These are phyloP conservation scores for Canariomyces notabilis DNA, from an alignment of 2,329 filamentous ascomycete species.

Conservation along the genomic window DNA sequence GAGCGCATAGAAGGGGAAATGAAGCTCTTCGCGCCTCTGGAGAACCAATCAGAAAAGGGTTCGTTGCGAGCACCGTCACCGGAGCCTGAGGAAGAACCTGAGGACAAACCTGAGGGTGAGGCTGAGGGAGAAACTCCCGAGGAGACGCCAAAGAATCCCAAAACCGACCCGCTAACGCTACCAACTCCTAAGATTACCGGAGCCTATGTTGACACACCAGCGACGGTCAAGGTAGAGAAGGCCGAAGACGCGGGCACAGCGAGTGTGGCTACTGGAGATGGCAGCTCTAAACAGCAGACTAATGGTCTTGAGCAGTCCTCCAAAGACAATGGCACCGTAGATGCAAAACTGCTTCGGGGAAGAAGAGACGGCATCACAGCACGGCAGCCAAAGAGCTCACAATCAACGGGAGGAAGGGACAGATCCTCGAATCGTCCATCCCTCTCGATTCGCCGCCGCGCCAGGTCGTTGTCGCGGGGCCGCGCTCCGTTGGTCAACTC, in stretches of 20 bases:
- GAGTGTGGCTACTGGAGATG: not conserved
- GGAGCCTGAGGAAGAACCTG: conserved; percentile 32
- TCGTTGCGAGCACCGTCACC: conserved; percentile 49
- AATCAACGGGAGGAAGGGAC: conserved; percentile 19
- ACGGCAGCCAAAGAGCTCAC: conserved; percentile 16
- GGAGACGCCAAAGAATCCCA: conserved; percentile 44
- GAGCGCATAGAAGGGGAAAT: conserved; percentile 54
- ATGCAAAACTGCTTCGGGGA: conserved; percentile 8
- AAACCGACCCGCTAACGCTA: conserved; percentile 42
- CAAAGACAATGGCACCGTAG: not conserved
- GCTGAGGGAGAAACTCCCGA: conserved; percentile 34
- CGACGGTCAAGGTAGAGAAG: conserved; percentile 39
- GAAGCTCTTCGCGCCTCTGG: conserved; percentile 50
- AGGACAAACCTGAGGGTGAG: too few relatives aligned
- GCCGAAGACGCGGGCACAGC: conserved; percentile 8
- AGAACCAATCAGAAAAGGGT: conserved; percentile 52
- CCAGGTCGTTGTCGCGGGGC: conserved; percentile 36
- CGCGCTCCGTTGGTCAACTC: conserved; percentile 49
- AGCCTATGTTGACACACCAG: conserved; percentile 54
- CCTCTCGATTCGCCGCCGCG: conserved; percentile 20
- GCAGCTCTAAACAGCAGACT: conserved; percentile 18
- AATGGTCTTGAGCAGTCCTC: not conserved
- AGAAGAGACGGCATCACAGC: conserved; percentile 5
- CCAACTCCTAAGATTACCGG: conserved; percentile 52
- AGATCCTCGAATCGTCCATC: conserved; percentile 15